phyloP scores from a whole-genome alignment of 768 basidiomycete genomes.

The Gelatoporia subvermispora region DNA sequence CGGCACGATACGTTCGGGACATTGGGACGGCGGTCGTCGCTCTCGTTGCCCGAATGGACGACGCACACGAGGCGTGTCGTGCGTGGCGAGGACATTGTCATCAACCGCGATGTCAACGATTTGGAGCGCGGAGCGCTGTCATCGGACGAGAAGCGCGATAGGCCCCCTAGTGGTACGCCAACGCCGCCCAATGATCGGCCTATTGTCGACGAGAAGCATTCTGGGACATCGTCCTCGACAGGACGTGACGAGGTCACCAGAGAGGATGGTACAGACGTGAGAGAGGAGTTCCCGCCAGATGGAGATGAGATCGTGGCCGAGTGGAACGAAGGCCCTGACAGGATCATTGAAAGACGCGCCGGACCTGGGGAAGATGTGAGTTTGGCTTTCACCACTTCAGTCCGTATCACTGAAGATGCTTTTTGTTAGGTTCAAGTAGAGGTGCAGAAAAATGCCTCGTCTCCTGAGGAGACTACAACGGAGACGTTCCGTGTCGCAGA shows the following conservation, averaged over 20 bases:
- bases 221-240: conserved; percentile 8
- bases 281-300: conserved; percentile 40
- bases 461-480: conserved; percentile 22
- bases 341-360: conserved; percentile 55
- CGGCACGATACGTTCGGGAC: conserved; percentile 49
- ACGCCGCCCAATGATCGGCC: background rate
- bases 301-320: conserved; percentile 41
- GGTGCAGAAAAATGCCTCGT: conserved; percentile 29
- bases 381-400: background rate
- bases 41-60: conserved; percentile 74
- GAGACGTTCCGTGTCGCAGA: conserved; percentile 21
- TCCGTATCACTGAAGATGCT: background rate
- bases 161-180: conserved; percentile 10
- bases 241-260: conserved; percentile 15
- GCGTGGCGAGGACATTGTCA: conserved; percentile 72
- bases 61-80: conserved; percentile 67
- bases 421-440: conserved; percentile 28
- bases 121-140: conserved; percentile 45
- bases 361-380: conserved; percentile 68
- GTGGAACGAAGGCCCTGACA: conserved; percentile 70
- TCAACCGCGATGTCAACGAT: conserved; percentile 69
- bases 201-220: conserved; percentile 4
- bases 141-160: conserved; percentile 23
- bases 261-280: conserved; percentile 26
- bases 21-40: conserved; percentile 17